These are phyloP conservation scores for Populus tremula DNA, from an alignment of 345 rosid species.

Conservation along the genomic window DNA sequence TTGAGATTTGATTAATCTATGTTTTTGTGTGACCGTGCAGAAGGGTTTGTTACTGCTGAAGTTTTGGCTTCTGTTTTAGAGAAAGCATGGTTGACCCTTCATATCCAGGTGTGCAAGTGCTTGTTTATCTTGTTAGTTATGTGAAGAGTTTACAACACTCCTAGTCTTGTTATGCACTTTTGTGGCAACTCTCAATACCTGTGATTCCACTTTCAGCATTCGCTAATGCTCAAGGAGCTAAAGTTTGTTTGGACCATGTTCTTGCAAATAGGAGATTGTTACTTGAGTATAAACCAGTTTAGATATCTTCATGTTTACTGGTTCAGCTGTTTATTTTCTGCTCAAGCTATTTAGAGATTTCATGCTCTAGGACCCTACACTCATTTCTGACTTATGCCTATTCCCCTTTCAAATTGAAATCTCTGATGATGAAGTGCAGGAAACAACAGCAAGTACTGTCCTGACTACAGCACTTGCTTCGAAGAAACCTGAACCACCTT, in stretches of 20 bases:
- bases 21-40: conserved; percentile 38
- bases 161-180: neutral
- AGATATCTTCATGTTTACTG: neutral
- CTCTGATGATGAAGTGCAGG: conserved; percentile 42
- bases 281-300: neutral
- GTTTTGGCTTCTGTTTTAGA: conserved; percentile 66
- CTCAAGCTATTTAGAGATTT: neutral
- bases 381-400: neutral
- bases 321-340: neutral
- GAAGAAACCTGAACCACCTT: conserved; percentile 48
- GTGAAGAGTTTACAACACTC: neutral
- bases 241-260: neutral
- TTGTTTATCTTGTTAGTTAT: neutral
- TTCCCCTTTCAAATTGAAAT: neutral
- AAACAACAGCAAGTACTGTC: conserved; percentile 62
- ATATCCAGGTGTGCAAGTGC: conserved; percentile 57
- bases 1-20: neutral
- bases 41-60: conserved; percentile 72
- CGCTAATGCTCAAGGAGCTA: neutral
- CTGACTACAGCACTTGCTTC: conserved; percentile 72
- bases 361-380: neutral
- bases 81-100: conserved; percentile 81
- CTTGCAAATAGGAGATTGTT: neutral
- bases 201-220: neutral
- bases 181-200: neutral